Evolutionary conservation across 73 alveolate species (phyloP).

Genomic region (Urostyla sp.): DNA sequence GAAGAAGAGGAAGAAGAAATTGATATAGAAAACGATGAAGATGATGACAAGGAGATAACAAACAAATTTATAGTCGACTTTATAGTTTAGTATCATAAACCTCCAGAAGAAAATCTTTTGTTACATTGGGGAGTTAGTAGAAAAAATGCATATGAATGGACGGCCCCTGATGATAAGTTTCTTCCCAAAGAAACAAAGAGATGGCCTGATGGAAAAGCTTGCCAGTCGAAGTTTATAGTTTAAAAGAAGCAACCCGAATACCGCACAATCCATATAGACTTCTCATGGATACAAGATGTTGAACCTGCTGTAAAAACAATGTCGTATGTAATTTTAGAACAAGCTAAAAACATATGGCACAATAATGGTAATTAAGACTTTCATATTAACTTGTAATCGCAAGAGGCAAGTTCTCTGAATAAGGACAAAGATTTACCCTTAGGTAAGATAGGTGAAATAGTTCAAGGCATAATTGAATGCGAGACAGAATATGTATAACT

Average conservation of each 20-base stretch:
- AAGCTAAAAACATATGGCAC: conserved; percentile 46
- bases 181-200: conserved; percentile 25
- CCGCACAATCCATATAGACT: conserved; percentile 29
- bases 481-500: conserved; percentile 73
- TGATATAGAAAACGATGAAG: not conserved
- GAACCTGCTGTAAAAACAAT: conserved; percentile 46
- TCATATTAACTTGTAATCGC: conserved; percentile 2
- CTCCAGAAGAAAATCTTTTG: not conserved
- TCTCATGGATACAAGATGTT: not conserved
- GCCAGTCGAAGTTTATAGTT: conserved; percentile 6
- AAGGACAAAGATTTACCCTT: conserved; percentile 8
- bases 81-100: conserved; percentile 34
- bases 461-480: conserved; percentile 68
- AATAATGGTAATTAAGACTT: conserved; percentile 40
- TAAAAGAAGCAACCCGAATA: conserved; percentile 1
- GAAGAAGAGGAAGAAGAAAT: conserved; percentile 14
- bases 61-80: conserved; percentile 23
- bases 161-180: conserved; percentile 32
- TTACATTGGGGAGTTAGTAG: conserved; percentile 63
- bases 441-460: conserved; percentile 71
- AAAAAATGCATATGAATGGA: conserved; percentile 31
- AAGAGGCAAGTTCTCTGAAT: not conserved
- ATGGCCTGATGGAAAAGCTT: conserved; percentile 59
- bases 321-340: conserved; percentile 48
- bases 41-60: conserved; percentile 23